These are phyloP conservation scores for Nannochloris sp. DNA, from an alignment of 139 green algal genomes.

Conservation along the genomic window DNA sequence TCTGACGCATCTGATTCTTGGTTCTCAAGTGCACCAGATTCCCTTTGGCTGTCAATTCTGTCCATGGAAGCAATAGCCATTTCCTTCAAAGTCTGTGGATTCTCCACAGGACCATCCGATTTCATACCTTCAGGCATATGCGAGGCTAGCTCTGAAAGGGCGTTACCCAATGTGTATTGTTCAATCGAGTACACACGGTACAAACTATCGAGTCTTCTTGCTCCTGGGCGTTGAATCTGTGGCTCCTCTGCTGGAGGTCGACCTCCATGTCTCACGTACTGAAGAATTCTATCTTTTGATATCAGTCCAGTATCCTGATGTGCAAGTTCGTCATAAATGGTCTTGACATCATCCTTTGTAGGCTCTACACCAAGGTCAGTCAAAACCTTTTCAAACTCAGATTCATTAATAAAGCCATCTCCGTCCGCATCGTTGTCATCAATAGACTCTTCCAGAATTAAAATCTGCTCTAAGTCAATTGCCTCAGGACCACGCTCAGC, in stretches of 20 bases:
- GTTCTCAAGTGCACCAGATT: background rate
- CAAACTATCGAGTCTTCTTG: slow-evolving; percentile 15
- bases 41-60: background rate
- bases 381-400: slow-evolving; percentile 24
- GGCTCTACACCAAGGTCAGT: slow-evolving; percentile 34
- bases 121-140: slow-evolving; percentile 13
- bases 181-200: slow-evolving; percentile 35
- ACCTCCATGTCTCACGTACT: slow-evolving; percentile 35
- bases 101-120: background rate
- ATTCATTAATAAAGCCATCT: slow-evolving; percentile 4
- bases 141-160: slow-evolving; percentile 14
- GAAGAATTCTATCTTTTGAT: slow-evolving; percentile 26
- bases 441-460: slow-evolving; percentile 31
- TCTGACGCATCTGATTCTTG: background rate
- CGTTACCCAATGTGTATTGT: slow-evolving; percentile 25
- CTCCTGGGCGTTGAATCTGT: background rate
- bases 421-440: slow-evolving; percentile 22
- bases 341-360: slow-evolving; percentile 20
- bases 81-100: slow-evolving; percentile 7
- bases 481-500: background rate
- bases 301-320: slow-evolving; percentile 23
- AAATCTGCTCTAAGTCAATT: slow-evolving; percentile 37
- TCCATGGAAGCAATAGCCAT: slow-evolving; percentile 12
- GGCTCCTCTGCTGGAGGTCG: slow-evolving; percentile 5
- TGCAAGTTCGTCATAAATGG: slow-evolving; percentile 34